Evolutionary conservation across 257 asterid species (phyloP), one percentile per base, ranked within the genome.

Genomic region (Solanum pinnatisectum): DNA sequence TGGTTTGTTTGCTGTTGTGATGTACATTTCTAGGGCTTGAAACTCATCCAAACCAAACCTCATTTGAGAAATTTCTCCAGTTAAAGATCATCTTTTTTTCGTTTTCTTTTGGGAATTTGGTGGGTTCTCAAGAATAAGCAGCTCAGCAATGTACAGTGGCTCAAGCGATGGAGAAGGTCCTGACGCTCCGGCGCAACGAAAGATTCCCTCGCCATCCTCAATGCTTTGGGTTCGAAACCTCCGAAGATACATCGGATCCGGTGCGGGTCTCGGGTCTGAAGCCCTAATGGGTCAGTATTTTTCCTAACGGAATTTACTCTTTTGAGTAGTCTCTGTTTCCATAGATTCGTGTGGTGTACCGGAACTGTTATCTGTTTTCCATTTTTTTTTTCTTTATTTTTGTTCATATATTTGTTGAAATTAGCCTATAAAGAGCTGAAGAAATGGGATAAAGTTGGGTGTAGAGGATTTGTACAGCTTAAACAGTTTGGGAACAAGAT

Each of bases 191-290:
- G 90, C 91, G 25, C 94, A 89, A 84, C 90, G 98, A 91, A 96
- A 94, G 92, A 96, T 96, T 46, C 99, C 99, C 86, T 92, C 98
- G 16, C 95, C 98, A 10, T 95, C 99, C 40, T 94, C 99, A 78
- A 97, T 97, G 99, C 97, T 94, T 1, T 97, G 99, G 99, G 99
- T 97, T 88, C 98, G 99, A 32, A 97, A 97, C 88, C 98, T 97
- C 87, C 98, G 99, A 87, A 97, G 98, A 83, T 97, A 88, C 94
- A 96, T 97, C 88, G 99, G 99, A 94, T 94, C 98, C 90, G 99
- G 98, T 22, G 95, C 99, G 5, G 99, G 99, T 76, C 98, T 97
- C 86, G 99, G 99, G 88, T 97, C 99, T 84, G 99, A 97, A 94
- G 98, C 99, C 60, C 95, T 97, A 20, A 97, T 96, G 99, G 99